A percentile compares a stretch with the other conserved stretches of the same genome.
Conservation (phyloP, 352 stramenopile genomes). For the Phytophthora sp. region DNA sequence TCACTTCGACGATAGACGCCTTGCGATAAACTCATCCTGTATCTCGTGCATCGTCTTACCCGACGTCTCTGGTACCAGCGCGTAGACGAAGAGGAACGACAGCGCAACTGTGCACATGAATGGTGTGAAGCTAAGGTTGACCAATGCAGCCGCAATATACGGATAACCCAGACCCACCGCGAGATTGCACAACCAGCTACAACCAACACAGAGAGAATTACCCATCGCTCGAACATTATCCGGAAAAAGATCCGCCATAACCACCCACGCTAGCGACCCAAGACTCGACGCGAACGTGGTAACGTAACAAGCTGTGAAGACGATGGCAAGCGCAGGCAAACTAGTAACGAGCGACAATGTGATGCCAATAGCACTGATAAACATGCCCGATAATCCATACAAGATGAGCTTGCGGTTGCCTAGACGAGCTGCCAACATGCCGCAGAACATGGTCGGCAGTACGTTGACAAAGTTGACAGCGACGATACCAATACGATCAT, state of each 20-base stretch:
- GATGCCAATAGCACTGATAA: slow-evolving; percentile 47
- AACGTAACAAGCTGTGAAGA: slow-evolving; percentile 54
- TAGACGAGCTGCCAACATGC: slow-evolving; percentile 17
- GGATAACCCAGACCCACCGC: slow-evolving; percentile 54
- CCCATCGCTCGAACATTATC: slow-evolving; percentile 48
- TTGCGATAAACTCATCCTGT: slow-evolving; percentile 6
- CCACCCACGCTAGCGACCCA: slow-evolving; percentile 51
- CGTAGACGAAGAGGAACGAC: slow-evolving; percentile 13
- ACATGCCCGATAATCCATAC: slow-evolving; percentile 25
- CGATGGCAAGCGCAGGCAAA: slow-evolving; percentile 36
- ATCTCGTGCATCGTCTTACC: slow-evolving; percentile 23
- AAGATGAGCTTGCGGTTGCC: slow-evolving; percentile 38
- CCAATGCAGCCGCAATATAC: slow-evolving; percentile 46
- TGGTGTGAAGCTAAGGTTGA: slow-evolving; percentile 19
- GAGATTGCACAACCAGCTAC: slow-evolving; percentile 58
- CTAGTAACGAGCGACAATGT: slow-evolving; percentile 48
- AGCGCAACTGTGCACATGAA: slow-evolving; percentile 19
- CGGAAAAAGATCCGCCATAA: slow-evolving; percentile 56
- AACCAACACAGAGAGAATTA: slow-evolving; percentile 41
- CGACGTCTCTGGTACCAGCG: slow-evolving; percentile 13
- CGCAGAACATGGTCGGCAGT: slow-evolving; percentile 34
- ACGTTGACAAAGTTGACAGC: slow-evolving; percentile 33
- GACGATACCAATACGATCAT: slow-evolving; percentile 45
- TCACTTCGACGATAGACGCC: neutral
- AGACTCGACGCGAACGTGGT: slow-evolving; percentile 46